phyloP scores from a whole-genome alignment of 768 basidiomycete genomes.

The Cystobasidium onofrii region DNA sequence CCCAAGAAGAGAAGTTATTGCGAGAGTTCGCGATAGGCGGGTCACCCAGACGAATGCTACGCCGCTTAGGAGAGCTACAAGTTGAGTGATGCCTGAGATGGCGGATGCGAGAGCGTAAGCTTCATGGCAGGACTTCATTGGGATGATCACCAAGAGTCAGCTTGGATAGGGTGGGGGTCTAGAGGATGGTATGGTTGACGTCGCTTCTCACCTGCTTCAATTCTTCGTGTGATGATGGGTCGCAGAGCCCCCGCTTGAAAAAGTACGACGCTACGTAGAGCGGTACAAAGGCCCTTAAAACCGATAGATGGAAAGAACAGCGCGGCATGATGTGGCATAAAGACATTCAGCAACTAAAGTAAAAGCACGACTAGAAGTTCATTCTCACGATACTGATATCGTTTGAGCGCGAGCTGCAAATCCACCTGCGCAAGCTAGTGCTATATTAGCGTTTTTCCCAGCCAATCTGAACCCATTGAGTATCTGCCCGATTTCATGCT shows the following conservation, averaged over 20 bases:
- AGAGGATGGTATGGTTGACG: too few relatives aligned
- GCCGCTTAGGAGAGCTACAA: slow-evolving; percentile 22
- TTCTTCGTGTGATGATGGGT: background rate
- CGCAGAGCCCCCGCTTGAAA: slow-evolving; percentile 1
- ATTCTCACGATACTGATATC: slow-evolving; percentile 11
- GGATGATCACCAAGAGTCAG: too few relatives aligned
- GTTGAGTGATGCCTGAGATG: slow-evolving; percentile 26
- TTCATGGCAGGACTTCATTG: background rate
- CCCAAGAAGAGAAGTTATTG: background rate
- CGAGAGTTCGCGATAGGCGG: background rate
- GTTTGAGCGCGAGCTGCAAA: slow-evolving; percentile 28
- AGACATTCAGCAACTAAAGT: too few relatives aligned
- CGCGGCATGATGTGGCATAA: too few relatives aligned
- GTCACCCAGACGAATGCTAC: background rate
- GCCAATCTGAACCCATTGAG: slow-evolving; percentile 9
- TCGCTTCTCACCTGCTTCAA: slow-evolving; percentile 5
- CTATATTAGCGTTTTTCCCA: background rate
- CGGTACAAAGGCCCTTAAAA: slow-evolving; percentile 26
- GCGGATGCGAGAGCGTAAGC: slow-evolving; percentile 25
- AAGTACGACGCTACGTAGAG: slow-evolving; percentile 22
- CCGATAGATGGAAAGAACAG: too few relatives aligned
- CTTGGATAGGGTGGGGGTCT: too few relatives aligned
- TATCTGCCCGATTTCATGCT: background rate
- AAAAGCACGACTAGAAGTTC: background rate
- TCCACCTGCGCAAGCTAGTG: slow-evolving; percentile 12